These are phyloP conservation scores for Parsonsia alboflavescens DNA, from an alignment of 257 asterid species.

Conservation along the genomic window DNA sequence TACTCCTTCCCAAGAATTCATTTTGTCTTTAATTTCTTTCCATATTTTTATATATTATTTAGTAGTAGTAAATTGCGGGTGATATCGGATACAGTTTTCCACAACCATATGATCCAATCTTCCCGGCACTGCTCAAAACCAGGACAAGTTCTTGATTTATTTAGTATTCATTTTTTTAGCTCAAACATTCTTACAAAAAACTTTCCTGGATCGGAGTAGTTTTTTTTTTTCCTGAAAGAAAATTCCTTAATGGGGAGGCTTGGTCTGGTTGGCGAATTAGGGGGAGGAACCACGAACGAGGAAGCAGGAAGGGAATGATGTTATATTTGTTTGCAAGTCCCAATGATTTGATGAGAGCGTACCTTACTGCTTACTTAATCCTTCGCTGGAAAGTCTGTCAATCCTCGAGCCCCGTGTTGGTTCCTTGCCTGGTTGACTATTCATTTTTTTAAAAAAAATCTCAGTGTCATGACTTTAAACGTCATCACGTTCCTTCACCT, in stretches of 20 bases:
- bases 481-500: not conserved
- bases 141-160: not conserved
- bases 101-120: not conserved
- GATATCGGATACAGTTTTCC: not conserved
- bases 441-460: not conserved
- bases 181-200: not conserved
- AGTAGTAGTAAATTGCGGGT: too few relatives aligned
- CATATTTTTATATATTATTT: not conserved
- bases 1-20: not conserved
- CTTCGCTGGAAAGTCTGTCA: conserved; percentile 3
- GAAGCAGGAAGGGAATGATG: not conserved
- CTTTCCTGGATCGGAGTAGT: too few relatives aligned
- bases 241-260: too few relatives aligned
- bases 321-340: conserved; percentile 4
- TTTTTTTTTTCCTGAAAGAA: too few relatives aligned
- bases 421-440: conserved; percentile 12
- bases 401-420: conserved; percentile 24
- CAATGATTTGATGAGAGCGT: conserved; percentile 1
- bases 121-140: too few relatives aligned
- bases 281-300: not conserved
- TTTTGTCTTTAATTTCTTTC: not conserved
- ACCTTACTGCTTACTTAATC: not conserved
- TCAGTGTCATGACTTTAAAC: not conserved
- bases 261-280: too few relatives aligned
- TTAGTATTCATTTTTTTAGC: not conserved